A percentile compares a stretch with the other conserved stretches of the same genome.
These are phyloP conservation scores for Claviceps africana DNA, from an alignment of 2,329 filamentous ascomycete genomes.

Conservation along the genomic window DNA sequence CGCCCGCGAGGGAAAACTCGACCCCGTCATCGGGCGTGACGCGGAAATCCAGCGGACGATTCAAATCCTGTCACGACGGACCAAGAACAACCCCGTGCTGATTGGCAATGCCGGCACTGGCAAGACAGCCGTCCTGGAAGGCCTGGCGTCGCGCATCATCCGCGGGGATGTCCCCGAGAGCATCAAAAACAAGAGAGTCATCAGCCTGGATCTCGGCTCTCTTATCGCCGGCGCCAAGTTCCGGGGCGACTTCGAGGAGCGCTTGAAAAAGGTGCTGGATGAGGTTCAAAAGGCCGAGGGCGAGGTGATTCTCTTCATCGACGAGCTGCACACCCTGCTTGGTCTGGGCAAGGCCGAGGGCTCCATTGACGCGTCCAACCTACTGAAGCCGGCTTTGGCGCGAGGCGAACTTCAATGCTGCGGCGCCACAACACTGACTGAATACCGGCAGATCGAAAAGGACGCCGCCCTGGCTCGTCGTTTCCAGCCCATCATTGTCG, in stretches of 20 bases:
- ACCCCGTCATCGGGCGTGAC: slow-evolving; percentile 90
- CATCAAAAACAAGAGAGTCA: slow-evolving; percentile 84
- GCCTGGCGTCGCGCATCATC: slow-evolving; percentile 78
- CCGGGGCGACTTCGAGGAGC: slow-evolving; percentile 88
- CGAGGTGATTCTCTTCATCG: slow-evolving; percentile 85
- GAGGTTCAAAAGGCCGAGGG: slow-evolving; percentile 85
- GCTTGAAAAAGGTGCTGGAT: slow-evolving; percentile 77
- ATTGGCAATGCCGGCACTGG: slow-evolving; percentile 85
- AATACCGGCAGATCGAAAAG: slow-evolving; percentile 90
- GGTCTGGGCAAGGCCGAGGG: slow-evolving; percentile 92
- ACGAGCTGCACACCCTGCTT: slow-evolving; percentile 82
- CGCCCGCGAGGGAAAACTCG: slow-evolving; percentile 78
- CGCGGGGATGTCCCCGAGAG: slow-evolving; percentile 89
- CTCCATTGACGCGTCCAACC: slow-evolving; percentile 89
- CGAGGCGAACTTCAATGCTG: slow-evolving; percentile 90
- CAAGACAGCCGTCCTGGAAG: slow-evolving; percentile 88
- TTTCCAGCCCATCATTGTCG: slow-evolving; percentile 91
- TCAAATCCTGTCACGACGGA: slow-evolving; percentile 79
- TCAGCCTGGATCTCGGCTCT: slow-evolving; percentile 76
- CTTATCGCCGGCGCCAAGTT: slow-evolving; percentile 95
- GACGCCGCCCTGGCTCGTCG: slow-evolving; percentile 83
- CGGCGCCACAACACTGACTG: slow-evolving; percentile 82
- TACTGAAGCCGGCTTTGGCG: slow-evolving; percentile 86
- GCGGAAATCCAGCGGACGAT: slow-evolving; percentile 87
- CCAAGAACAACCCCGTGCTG: slow-evolving; percentile 93